Conservation (phyloP, 2,329 filamentous ascomycete genomes). For the Fragosphaeria purpurea region DNA sequence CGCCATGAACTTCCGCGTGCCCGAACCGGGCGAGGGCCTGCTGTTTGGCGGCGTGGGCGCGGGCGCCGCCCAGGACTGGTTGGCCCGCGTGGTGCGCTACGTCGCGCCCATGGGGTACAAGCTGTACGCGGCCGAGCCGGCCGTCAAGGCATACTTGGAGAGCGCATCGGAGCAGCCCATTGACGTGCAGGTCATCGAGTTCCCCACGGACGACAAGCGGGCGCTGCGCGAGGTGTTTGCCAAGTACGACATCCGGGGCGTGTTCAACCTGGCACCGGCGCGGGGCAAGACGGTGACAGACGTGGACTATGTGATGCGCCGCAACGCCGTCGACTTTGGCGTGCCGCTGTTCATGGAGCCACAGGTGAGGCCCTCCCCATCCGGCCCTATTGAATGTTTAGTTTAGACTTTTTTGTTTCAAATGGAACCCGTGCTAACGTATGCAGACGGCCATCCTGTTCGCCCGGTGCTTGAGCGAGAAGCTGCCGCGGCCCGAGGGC, state of each 20-base stretch:
- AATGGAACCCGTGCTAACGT: too few species aligned
- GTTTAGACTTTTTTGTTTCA: neutral
- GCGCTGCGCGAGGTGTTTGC: conserved; percentile 89
- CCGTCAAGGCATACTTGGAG: conserved; percentile 80
- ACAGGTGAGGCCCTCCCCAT: conserved; percentile 53
- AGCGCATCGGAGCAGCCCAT: conserved; percentile 51
- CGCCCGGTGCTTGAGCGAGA: conserved; percentile 93
- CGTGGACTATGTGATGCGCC: conserved; percentile 96
- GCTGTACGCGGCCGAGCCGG: conserved; percentile 72
- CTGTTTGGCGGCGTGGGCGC: conserved; percentile 73
- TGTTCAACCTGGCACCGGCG: conserved; percentile 85
- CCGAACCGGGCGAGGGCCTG: conserved; percentile 87
- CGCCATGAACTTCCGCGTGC: conserved; percentile 98
- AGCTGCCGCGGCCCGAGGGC: conserved; percentile 78
- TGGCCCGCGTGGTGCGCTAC: conserved; percentile 72
- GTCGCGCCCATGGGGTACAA: conserved; percentile 87
- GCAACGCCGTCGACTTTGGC: conserved; percentile 97
- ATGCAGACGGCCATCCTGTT: conserved; percentile 85
- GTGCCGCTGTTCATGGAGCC: conserved; percentile 98
- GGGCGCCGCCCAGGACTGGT: conserved; percentile 46
- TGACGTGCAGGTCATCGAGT: conserved; percentile 82
- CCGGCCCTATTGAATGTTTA: neutral
- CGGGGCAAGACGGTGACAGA: conserved; percentile 77
- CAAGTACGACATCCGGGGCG: conserved; percentile 92
- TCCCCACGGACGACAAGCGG: conserved; percentile 93